These are phyloP conservation scores for Lactuca saligna DNA, from an alignment of 129 eudicot genomes.

Conservation along the genomic window DNA sequence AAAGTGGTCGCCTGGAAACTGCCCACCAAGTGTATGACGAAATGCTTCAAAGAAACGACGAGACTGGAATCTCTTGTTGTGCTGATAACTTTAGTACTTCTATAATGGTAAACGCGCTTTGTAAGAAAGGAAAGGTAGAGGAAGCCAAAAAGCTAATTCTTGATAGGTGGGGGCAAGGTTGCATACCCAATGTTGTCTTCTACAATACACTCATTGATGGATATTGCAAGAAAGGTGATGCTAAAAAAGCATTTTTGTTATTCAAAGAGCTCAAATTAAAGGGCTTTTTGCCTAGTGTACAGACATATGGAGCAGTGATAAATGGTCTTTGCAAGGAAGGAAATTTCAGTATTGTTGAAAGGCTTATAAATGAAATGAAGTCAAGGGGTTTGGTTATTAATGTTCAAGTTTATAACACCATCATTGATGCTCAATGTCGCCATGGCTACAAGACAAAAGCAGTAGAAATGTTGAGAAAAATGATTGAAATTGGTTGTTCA, in stretches of 20 bases:
- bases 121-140: constrained; percentile 72
- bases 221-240: constrained; percentile 74
- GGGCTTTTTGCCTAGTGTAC: constrained; percentile 68
- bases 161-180: constrained; percentile 77
- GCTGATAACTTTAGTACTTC: constrained; percentile 74
- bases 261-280: constrained; percentile 62
- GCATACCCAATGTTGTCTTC: constrained; percentile 77
- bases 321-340: constrained; percentile 73
- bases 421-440: constrained; percentile 68
- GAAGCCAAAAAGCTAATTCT: constrained; percentile 68
- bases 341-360: constrained; percentile 49
- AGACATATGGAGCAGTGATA: constrained; percentile 81
- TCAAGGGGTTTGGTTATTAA: constrained; percentile 58
- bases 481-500: constrained; percentile 53
- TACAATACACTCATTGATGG: constrained; percentile 85
- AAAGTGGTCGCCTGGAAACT: constrained; percentile 38
- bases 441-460: constrained; percentile 56
- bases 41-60: constrained; percentile 49
- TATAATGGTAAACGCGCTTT: constrained; percentile 72
- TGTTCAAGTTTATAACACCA: constrained; percentile 54
- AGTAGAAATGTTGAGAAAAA: constrained; percentile 40
- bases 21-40: constrained; percentile 61
- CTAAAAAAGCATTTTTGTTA: constrained; percentile 46
- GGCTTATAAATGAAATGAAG: constrained; percentile 66
- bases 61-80: constrained; percentile 35